Evolutionary conservation across 306 rosid genomes (phyloP).

Genomic region (Lathyrus oleraceus): DNA sequence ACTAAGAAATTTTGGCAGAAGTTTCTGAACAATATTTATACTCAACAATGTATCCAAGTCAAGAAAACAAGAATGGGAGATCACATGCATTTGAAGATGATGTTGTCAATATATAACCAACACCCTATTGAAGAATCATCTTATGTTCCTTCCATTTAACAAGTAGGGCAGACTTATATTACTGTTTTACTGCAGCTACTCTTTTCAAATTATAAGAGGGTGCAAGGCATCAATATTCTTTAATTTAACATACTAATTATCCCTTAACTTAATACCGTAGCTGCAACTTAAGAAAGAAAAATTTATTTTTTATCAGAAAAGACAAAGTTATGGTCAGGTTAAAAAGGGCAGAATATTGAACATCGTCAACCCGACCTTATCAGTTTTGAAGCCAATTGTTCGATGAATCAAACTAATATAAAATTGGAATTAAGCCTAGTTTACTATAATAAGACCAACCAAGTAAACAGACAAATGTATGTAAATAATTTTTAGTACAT

Average conservation of each 20-base stretch:
- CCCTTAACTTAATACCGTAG: background rate
- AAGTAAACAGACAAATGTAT: conserved; percentile 25
- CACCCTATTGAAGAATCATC: conserved; percentile 11
- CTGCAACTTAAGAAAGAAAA: background rate
- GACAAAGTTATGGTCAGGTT: too few species aligned
- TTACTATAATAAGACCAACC: conserved; percentile 17
- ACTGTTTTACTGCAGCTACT: background rate
- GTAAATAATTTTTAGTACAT: background rate
- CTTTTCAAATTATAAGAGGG: conserved; percentile 14
- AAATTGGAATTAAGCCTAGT: background rate
- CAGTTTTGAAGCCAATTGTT: conserved; percentile 14
- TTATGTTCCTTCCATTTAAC: conserved; percentile 22
- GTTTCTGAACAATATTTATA: conserved; percentile 4
- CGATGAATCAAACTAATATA: conserved; percentile 1
- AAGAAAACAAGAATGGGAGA: conserved; percentile 12
- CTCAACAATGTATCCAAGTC: background rate
- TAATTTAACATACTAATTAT: conserved; percentile 9
- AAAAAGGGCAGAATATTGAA: conserved; percentile 1
- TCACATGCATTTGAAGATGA: conserved; percentile 12
- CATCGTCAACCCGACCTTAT: conserved; percentile 17
- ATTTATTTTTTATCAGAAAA: background rate
- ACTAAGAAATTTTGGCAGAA: conserved; percentile 14
- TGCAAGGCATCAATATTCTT: conserved; percentile 4
- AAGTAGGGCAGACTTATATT: conserved; percentile 6
- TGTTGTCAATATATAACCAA: background rate